Base-by-base conservation (phyloP, 2,329 filamentous ascomycete genomes). In the Phoma sp. region DNA sequence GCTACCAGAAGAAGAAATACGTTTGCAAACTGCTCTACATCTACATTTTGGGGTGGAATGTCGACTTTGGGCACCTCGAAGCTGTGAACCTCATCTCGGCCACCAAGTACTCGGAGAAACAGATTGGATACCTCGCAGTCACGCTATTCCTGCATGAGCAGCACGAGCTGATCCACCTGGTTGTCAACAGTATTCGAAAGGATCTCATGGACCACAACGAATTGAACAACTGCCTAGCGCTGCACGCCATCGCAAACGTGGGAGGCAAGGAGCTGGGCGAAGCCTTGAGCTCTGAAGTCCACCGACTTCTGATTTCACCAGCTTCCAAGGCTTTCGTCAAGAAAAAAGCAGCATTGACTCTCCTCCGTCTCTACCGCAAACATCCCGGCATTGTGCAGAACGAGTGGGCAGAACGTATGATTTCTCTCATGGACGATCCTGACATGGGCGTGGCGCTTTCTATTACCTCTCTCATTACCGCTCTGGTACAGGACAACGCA, bases 1-100 rank as follows among this genome's bases (percentile, higher is more conserved):
- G 95, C 63, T 99, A 99, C 74, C 92, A 97, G 82, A 97, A 96
- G 83, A 99, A 99, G 85, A 99, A 99, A 89, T 99, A 99, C 75
- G 95, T 99, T 64, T 99, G 95, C 90, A 99, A 99, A 87, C 86
- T 99, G 65, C 83, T 99, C 58, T 99, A 99, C 77, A 98, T 99
- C 70, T 99, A 99, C 77, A 99, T 99, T 57, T 85, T 99, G 62
- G 95, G 95, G 43, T 99, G 95, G 89, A 93, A 99, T 75, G 93
- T 99, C 78, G 96, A 98, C 76, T 99, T 99, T 76, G 95, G 95
- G 51, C 95, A 99, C 74, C 86, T 99, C 64, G 95, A 99, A 79
- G 96, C 96, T 30, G 93, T 99, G 72, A 98, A 98, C 72, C 85
- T 99, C 69, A 96, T 99, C 66, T 97, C 93, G 25, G 92, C 93